A percentile compares a stretch with the other conserved stretches of the same genome.
phyloP scores from a whole-genome alignment of 805 yeast species.

The Yamadazyma endophytica region DNA sequence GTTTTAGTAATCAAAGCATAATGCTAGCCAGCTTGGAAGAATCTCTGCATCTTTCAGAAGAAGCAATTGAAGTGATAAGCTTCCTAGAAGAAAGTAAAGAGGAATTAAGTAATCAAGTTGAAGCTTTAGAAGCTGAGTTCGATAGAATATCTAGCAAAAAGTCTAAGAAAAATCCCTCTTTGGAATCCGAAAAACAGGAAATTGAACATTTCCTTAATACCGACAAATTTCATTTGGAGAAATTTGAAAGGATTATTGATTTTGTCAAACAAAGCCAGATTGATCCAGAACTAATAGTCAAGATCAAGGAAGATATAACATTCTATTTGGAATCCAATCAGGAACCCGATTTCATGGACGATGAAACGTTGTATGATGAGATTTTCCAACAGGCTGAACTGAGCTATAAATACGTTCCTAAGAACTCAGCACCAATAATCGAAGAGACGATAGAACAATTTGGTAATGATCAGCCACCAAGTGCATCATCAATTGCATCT shows the following conservation, averaged over 20 bases:
- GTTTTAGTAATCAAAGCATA: constrained; percentile 42
- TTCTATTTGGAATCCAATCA: constrained; percentile 34
- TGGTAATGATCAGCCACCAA: background rate
- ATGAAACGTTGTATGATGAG: constrained; percentile 40
- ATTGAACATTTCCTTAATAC: constrained; percentile 26
- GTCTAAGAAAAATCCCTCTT: constrained; percentile 32
- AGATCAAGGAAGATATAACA: constrained; percentile 37
- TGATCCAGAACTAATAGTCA: constrained; percentile 27
- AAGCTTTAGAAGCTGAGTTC: constrained; percentile 34
- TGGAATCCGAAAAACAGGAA: constrained; percentile 40
- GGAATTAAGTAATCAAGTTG: constrained; percentile 31
- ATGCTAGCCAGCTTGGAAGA: constrained; percentile 38
- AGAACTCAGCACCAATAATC: constrained; percentile 3
- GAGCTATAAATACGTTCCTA: constrained; percentile 10
- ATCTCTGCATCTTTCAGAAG: constrained; percentile 27
- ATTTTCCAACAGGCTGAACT: constrained; percentile 25
- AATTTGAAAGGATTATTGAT: constrained; percentile 27
- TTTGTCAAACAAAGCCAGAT: constrained; percentile 23
- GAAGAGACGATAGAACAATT: too few species aligned
- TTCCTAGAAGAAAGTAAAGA: constrained; percentile 28
- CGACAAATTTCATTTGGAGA: constrained; percentile 35
- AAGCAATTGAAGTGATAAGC: constrained; percentile 28
- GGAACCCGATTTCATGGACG: constrained; percentile 35
- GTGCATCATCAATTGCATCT: background rate
- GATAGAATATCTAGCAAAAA: constrained; percentile 38